Conservation (phyloP, 495 filamentous ascomycete species). For the Trypethelium eluteriae region DNA sequence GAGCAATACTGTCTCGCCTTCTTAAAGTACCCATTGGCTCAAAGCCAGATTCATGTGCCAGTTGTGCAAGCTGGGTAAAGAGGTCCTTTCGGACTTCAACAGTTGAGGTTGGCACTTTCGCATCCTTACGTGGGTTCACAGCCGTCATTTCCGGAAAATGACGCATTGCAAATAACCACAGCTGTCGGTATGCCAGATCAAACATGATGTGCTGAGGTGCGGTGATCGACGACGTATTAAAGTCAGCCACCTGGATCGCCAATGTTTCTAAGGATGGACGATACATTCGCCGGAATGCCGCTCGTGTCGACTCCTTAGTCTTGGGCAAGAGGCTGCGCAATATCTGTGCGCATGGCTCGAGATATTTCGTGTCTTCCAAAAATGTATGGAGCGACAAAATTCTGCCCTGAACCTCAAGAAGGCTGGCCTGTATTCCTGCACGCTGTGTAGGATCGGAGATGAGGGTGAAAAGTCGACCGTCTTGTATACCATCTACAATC, state of each 20-base stretch:
- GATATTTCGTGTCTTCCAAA: slow-evolving; percentile 31
- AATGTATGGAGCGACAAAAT: slow-evolving; percentile 29
- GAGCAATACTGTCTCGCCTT: background rate
- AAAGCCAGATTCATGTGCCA: background rate
- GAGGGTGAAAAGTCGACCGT: background rate
- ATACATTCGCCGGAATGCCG: background rate
- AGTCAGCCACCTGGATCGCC: background rate
- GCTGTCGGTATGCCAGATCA: background rate
- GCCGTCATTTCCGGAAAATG: slow-evolving; percentile 19
- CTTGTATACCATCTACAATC: background rate
- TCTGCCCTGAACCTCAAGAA: slow-evolving; percentile 15
- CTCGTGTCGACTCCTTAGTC: background rate
- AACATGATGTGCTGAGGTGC: background rate
- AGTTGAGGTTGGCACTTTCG: background rate
- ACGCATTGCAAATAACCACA: slow-evolving; percentile 12
- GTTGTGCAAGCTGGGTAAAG: background rate
- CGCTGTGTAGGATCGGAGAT: background rate
- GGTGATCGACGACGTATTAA: background rate
- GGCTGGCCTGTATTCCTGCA: background rate
- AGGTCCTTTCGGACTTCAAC: background rate
- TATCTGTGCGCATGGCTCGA: slow-evolving; percentile 26
- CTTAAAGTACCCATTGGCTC: background rate
- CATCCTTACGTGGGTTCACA: slow-evolving; percentile 12
- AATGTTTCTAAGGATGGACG: background rate
- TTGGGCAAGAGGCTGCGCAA: slow-evolving; percentile 26